Conservation (phyloP, 495 filamentous ascomycete species). For the Hypoxylon subgilvum region DNA sequence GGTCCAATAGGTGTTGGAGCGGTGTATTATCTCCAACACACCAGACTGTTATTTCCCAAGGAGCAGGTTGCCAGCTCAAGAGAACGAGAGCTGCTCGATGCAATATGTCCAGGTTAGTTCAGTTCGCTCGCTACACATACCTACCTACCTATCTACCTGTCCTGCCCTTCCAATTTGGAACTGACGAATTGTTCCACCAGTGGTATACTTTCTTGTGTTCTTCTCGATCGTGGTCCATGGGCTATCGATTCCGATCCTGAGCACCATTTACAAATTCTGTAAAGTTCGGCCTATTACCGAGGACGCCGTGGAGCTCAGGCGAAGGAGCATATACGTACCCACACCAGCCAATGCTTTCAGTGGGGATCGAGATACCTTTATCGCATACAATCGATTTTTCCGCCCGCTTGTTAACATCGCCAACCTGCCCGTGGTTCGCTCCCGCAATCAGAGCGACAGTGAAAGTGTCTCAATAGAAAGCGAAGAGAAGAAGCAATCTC, state of each 20-base stretch:
- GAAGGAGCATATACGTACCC: constrained; percentile 57
- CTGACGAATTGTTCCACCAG: constrained; percentile 34
- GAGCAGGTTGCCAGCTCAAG: constrained; percentile 57
- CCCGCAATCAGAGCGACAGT: constrained; percentile 14
- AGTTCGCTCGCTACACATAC: not conserved
- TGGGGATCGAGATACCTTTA: constrained; percentile 47
- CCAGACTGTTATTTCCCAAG: constrained; percentile 60
- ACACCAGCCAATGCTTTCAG: constrained; percentile 58
- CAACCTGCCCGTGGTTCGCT: constrained; percentile 33
- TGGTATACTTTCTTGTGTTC: constrained; percentile 65
- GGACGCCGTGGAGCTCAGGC: constrained; percentile 56
- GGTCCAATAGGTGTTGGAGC: constrained; percentile 88
- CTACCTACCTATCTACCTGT: not conserved
- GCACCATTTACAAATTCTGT: constrained; percentile 52
- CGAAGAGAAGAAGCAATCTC: constrained; percentile 15
- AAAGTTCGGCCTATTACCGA: constrained; percentile 57
- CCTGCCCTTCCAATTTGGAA: not conserved
- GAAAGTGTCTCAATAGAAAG: constrained; percentile 9
- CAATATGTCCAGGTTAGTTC: constrained; percentile 49
- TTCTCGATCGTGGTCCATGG: constrained; percentile 66
- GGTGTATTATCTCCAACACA: constrained; percentile 78
- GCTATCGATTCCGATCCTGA: constrained; percentile 61
- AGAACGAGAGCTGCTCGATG: constrained; percentile 57
- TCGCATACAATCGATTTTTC: constrained; percentile 64
- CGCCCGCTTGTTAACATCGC: constrained; percentile 43